Evolutionary conservation across 345 rosid genomes (phyloP), one percentile per base, ranked within the genome.

Genomic region (Punica granatum): DNA sequence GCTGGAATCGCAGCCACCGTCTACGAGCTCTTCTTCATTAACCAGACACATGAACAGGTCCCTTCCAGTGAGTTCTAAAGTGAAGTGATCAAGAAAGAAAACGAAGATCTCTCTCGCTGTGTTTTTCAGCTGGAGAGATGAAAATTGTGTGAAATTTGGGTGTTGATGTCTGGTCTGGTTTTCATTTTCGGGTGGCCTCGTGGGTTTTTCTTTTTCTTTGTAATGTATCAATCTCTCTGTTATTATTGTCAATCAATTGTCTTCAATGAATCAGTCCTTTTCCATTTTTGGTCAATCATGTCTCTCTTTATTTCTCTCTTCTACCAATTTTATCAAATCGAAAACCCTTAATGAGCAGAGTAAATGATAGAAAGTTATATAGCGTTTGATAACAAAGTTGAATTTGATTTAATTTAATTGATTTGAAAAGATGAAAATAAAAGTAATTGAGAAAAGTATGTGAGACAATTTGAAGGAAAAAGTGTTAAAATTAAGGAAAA

Each of bases 1-100:
- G 77, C 92, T 60, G 97, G 85, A 42, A 78, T 92, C 54, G 96
- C 98, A 9, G 92, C 89, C 60, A 26, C 85, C 0, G 79, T 86
- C 61, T 92, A 92, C 71, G 84, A 87, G 49, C 26, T 80, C 46
- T 62, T 88, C 79, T 86, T 92, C 84, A 81, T 86, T 25, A 35
- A 63, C 66, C 78, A 76, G 35, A 67, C 81, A 8, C 86, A 92
- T 25, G 96, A 85, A 65, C 85, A 81, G 69, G 89, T 92, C 65
- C 91, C 96, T 14, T 42, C 78, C 60, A 30, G 83, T 33, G 94
- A 90, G 36, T 90, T 66, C 65, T 85, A n/a, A 76, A 74, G 30
- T 21, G 28, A 34, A 41, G 35, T 2, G 61, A 16, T 23, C 43
- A 3, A 7, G n/a, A 34, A 65, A 9, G 13, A 10, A 31, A 54